phyloP scores from a whole-genome alignment of 2,329 filamentous ascomycete species.

The Bisporella sp. region DNA sequence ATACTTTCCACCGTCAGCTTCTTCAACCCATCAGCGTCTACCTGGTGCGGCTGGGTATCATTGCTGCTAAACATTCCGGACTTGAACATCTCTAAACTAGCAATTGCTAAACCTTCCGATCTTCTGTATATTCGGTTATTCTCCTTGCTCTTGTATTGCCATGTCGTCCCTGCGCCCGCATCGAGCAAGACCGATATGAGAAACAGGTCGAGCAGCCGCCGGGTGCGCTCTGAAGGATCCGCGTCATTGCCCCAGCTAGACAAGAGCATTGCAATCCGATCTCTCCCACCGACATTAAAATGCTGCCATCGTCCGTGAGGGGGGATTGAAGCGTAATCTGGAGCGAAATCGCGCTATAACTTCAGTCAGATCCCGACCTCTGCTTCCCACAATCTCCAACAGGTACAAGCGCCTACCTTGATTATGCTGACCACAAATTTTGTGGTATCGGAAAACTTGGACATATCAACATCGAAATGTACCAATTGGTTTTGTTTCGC shows the following conservation, averaged over 20 bases:
- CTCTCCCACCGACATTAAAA: slow-evolving; percentile 72
- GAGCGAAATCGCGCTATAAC: slow-evolving; percentile 60
- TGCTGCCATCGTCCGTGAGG: slow-evolving; percentile 83
- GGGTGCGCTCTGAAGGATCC: slow-evolving; percentile 66
- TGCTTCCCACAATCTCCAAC: not conserved
- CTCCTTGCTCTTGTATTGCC: slow-evolving; percentile 89
- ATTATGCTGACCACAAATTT: slow-evolving; percentile 67
- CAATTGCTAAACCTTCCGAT: slow-evolving; percentile 80
- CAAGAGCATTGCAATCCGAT: slow-evolving; percentile 65
- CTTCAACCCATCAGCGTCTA: slow-evolving; percentile 76
- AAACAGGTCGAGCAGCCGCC: slow-evolving; percentile 71
- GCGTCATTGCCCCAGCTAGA: slow-evolving; percentile 61
- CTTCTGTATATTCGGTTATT: slow-evolving; percentile 76
- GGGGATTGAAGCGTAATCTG: slow-evolving; percentile 67
- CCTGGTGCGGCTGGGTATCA: slow-evolving; percentile 73
- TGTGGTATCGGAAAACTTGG: slow-evolving; percentile 60
- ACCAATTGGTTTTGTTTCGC: slow-evolving; percentile 61
- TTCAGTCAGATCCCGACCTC: not conserved
- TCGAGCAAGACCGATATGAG: slow-evolving; percentile 76
- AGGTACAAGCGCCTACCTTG: slow-evolving; percentile 44
- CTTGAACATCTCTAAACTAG: slow-evolving; percentile 87
- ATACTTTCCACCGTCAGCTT: slow-evolving; percentile 68
- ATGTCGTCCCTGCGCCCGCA: slow-evolving; percentile 81
- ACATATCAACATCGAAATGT: slow-evolving; percentile 66
- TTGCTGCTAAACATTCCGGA: slow-evolving; percentile 75